These are phyloP conservation scores for Rhizopogon vinicolor DNA, from an alignment of 768 basidiomycete species.

Conservation along the genomic window DNA sequence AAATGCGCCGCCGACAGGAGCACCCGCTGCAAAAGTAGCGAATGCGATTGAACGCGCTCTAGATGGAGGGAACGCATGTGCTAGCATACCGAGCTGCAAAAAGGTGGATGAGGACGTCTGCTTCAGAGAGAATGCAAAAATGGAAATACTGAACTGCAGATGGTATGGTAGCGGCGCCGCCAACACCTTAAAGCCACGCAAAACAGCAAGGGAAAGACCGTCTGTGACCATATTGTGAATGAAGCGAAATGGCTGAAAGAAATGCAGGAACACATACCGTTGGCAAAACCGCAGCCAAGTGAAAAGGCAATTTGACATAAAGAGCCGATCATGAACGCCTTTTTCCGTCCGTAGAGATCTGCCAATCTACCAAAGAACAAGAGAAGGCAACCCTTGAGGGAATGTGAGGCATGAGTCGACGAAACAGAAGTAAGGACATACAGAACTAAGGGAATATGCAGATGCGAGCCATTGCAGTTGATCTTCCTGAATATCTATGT, in stretches of 20 bases:
- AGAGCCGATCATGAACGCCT: constrained; percentile 59
- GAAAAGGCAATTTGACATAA: constrained; percentile 49
- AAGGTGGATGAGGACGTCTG: neutral
- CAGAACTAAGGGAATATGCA: constrained; percentile 65
- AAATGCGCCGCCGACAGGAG: constrained; percentile 72
- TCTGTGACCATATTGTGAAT: constrained; percentile 28
- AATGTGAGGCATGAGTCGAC: neutral
- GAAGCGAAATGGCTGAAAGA: neutral
- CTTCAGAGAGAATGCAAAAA: neutral
- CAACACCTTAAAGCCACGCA: constrained; percentile 79
- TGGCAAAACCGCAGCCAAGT: constrained; percentile 60
- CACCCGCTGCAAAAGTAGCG: constrained; percentile 80
- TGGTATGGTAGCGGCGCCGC: constrained; percentile 71
- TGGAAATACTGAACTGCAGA: constrained; percentile 46
- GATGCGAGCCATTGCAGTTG: constrained; percentile 65
- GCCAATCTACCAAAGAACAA: constrained; percentile 76
- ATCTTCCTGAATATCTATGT: constrained; percentile 43
- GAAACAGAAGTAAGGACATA: constrained; percentile 25
- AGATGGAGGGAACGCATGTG: constrained; percentile 69
- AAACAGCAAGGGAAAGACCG: constrained; percentile 56
- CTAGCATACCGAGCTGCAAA: constrained; percentile 72
- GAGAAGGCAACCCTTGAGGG: constrained; percentile 64
- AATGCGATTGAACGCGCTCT: constrained; percentile 71
- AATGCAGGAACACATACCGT: constrained; percentile 29
- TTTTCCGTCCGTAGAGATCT: constrained; percentile 75